These are phyloP conservation scores for Trypanosoma brucei DNA, from an alignment of 208 protist genomes.

Conservation along the genomic window DNA sequence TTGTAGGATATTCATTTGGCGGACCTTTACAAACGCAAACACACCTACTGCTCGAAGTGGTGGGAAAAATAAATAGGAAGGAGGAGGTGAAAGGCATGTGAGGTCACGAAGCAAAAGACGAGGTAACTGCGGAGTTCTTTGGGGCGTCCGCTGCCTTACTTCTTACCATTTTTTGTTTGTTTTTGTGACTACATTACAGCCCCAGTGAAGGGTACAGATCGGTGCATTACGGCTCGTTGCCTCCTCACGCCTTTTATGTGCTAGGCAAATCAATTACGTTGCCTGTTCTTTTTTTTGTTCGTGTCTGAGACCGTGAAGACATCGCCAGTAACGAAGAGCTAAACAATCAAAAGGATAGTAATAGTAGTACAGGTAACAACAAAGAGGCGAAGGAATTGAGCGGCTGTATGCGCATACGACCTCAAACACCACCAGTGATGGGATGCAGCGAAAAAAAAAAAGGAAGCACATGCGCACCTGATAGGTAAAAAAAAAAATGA, in stretches of 20 bases:
- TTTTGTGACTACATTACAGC: too few species aligned
- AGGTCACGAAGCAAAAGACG: background rate
- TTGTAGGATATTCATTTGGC: conserved; percentile 44
- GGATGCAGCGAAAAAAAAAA: background rate
- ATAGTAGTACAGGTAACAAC: background rate
- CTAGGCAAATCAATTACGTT: too few species aligned
- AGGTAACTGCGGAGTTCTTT: background rate
- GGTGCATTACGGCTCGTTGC: too few species aligned
- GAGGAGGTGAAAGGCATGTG: background rate
- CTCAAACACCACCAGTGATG: too few species aligned
- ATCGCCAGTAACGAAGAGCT: background rate
- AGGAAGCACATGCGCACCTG: background rate
- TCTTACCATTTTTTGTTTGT: too few species aligned
- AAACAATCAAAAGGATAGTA: background rate
- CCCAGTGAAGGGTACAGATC: too few species aligned
- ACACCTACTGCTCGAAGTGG: background rate
- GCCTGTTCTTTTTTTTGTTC: too few species aligned
- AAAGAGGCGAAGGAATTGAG: background rate
- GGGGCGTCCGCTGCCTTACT: background rate
- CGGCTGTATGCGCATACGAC: too few species aligned
- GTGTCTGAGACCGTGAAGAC: too few species aligned
- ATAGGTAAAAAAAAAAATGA: background rate
- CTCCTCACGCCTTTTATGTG: too few species aligned
- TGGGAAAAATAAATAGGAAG: background rate
- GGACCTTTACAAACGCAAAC: background rate